Percentiles rank a stretch among this genome's conserved stretches.
Conservation (phyloP, 148 eudicot species). For the Chenopodium formosanum region DNA sequence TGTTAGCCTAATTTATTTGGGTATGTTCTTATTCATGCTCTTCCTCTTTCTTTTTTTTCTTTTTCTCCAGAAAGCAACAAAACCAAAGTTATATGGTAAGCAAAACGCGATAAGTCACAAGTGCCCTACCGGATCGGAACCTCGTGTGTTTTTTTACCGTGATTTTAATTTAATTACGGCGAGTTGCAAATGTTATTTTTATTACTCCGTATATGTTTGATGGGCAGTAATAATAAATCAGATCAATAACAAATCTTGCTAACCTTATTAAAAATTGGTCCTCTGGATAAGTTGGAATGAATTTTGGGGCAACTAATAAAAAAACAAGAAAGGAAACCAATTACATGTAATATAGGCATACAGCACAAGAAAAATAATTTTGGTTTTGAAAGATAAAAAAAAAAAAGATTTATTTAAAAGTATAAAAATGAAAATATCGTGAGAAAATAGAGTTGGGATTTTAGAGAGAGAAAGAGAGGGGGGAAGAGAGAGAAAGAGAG, state of each 20-base stretch:
- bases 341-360: not conserved
- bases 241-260: not conserved
- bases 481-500: not conserved
- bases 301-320: not conserved
- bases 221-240: no score
- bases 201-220: no score
- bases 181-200: no score
- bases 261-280: not conserved
- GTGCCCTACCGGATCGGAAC: no score
- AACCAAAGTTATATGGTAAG: not conserved
- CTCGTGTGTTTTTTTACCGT: no score
- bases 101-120: no score
- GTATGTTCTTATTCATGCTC: not conserved
- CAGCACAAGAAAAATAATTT: not conserved
- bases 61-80: not conserved
- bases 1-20: conserved; percentile 8
- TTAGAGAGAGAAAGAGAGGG: conserved; percentile 1
- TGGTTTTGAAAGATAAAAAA: not conserved
- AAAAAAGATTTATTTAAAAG: not conserved
- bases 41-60: not conserved
- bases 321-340: not conserved
- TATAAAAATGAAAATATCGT: not conserved
- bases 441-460: not conserved
- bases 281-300: not conserved
- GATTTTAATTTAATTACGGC: not conserved